Evolutionary conservation across 805 yeast species (phyloP), one percentile per base, ranked within the genome.

Genomic region (Candida lessepsii): DNA sequence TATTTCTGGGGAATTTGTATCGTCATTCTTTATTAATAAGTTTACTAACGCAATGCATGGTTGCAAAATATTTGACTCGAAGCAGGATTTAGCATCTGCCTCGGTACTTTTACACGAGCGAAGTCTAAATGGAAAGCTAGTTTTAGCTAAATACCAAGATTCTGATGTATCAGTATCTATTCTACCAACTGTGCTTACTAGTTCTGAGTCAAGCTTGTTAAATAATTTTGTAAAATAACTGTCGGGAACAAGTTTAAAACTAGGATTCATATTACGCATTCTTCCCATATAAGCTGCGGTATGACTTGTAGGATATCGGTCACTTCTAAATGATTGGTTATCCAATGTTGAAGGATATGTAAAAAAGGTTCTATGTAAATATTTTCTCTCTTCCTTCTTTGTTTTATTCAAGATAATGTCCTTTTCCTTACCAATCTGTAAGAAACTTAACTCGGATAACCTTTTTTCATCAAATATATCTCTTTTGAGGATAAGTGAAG

Each of bases 301-400:
- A 27, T 27, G 29, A 13, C 17, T 5, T 8, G 17, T 27, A 13
- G 29, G 29, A 27, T 13, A 27, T 11, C 17, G 3, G 9, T 11
- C 11, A 27, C 10, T 14, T 5, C 17, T 27, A 5, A 27, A 11
- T n/a, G 16, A 5, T 27, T 27, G 29, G 29, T 27, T 27, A 9
- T 13, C 17, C 29, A 14, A 13, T 27, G 29, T 27, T 27, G 29
- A n/a, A n/a, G 29, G 29, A 27, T 27, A 27, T 27, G 29, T 13
- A 27, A 27, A 27, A 17, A 27, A 27, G 3, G 17, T 17, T 13
- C 17, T n/a, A 27, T n/a, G 17, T 27, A 27, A 27, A 27, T 27
- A 27, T 13, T 27, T 27, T n/a, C 17, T 27, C 5, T 27, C 17
- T 13, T 27, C 29, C 6, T 13, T 17, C 5, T 9, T 27, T 9